These are phyloP conservation scores for Cymodocea nodosa DNA, from an alignment of 116 monocot genomes.

Conservation along the genomic window DNA sequence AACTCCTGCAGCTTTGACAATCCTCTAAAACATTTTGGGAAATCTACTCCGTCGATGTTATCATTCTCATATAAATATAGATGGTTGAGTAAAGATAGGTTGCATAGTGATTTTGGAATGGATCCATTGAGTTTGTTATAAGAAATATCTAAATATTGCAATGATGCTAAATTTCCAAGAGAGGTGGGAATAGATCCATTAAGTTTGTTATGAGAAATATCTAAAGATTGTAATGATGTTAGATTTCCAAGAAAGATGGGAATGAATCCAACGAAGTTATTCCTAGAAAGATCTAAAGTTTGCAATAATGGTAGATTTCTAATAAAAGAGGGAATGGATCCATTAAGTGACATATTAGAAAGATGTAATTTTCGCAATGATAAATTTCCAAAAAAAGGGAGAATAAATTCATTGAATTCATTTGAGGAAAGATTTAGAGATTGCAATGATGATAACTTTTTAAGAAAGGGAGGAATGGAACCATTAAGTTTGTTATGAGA, in stretches of 20 bases:
- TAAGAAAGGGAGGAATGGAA: slow-evolving; percentile 9
- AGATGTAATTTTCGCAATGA: slow-evolving; percentile 1
- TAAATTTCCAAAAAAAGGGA: not conserved
- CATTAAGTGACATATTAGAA: not conserved
- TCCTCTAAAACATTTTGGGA: not conserved
- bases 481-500: not conserved
- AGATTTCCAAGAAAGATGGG: no score
- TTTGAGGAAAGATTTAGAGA: slow-evolving; percentile 4
- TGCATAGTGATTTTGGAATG: not conserved
- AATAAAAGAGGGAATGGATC: not conserved
- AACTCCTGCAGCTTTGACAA: no score
- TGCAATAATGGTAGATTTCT: not conserved
- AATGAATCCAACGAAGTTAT: no score
- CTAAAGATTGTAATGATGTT: no score
- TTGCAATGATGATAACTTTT: slow-evolving; percentile 4
- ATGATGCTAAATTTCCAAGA: no score
- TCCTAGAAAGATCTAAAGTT: no score
- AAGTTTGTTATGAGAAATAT: not conserved
- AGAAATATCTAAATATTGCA: no score
- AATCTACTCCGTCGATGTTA: not conserved
- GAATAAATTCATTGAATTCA: slow-evolving; percentile 2
- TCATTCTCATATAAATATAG: not conserved
- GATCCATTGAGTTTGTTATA: no score
- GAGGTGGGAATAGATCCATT: no score
- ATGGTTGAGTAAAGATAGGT: not conserved